Evolutionary conservation across 176 grass and related monocot species (phyloP), one percentile per base, ranked within the genome.

Genomic region (Carex myosuroides): DNA sequence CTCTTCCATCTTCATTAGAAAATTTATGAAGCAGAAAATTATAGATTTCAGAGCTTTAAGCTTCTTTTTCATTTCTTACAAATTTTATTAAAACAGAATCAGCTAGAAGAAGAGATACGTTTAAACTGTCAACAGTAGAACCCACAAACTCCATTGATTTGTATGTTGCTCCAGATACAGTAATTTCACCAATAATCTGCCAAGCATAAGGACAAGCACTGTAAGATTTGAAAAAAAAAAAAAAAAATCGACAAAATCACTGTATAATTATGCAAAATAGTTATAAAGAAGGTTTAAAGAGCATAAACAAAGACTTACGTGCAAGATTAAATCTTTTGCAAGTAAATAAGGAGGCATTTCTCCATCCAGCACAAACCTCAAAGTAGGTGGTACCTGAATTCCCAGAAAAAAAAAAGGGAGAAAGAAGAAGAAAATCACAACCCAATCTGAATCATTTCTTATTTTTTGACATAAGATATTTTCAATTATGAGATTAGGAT

Each of bases 311-410:
- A 87, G 55, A 26, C 89, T 88, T 90, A 95, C 95, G 68, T 98
- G 95, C 86, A 98, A 91, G 90, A 98, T 98, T 74, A 98, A 89
- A 90, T 98, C 95, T 83, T 98, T 98, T 3, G 95, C 92, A 56
- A 93, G 91, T 87, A 98, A 92, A 95, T 93, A 91, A 58, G 88
- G 81, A 64, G 95, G 95, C 92, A 98, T 98, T 90, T 95, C 95
- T 89, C 92, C 95, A 0, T 98, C 95, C 53, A 98, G 77, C 48
- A 90, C 60, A 58, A 98, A 98, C 44, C 86, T 91, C 80, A 95
- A 89, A 50, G 92, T 98, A 67, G 89, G 85, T 18, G 95, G 95
- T 68, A 95, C 91, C 95, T 95, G 80, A 82, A 98, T 48, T 59
- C 79, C 56, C 37, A 70, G 56, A 56, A 6, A 35, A 35, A 29